Evolutionary conservation across 805 yeast genomes (phyloP), one percentile per base, ranked within the genome.

Genomic region (Myxozyma kluyveri): DNA sequence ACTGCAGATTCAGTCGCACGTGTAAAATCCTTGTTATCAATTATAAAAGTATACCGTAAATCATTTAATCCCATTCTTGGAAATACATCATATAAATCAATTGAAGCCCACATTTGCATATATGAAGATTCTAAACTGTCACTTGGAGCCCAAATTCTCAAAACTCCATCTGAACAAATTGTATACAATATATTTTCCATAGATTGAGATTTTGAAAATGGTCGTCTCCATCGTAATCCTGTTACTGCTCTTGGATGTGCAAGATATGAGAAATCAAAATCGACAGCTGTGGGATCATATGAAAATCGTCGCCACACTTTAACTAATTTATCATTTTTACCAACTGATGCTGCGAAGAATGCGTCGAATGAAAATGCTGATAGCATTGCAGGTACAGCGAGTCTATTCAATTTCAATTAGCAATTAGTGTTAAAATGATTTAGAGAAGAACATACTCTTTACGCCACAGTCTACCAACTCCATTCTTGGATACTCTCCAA

Each of bases 221-320:
- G 64, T 45, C 57, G 67, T 55, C 80, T 76, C 90, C 91, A 85
- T 49, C 82, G 72, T 35, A 83, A 65, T 31, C 72, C 71, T 0
- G 81, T 73, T 0, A 89, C 80, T 47, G 75, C 75, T 1, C 74
- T 63, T 1, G 83, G 81, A 63, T 86, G 95, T n/a, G 79, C 75
- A 21, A 88, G 68, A 61, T 85, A 83, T 0, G 80, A 70, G 56
- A 88, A 70, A 61, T 85, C 93, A 65, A 88, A 88, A 24, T 75
- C 74, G 10, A 47, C 54, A 36, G 80, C 76, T 32, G 79, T 81
- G 24, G 77, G 75, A 31, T 85, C 88, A 62, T 82, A 86, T 5
- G 84, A 77, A 5, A 81, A 73, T 45, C 96, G 72, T 48, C 82
- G 75, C 96, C 96, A 90, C 1, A 88, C 73, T 63, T 87, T 88